Conservation (phyloP, 2,329 filamentous ascomycete species). For the Cercospora sp. region DNA sequence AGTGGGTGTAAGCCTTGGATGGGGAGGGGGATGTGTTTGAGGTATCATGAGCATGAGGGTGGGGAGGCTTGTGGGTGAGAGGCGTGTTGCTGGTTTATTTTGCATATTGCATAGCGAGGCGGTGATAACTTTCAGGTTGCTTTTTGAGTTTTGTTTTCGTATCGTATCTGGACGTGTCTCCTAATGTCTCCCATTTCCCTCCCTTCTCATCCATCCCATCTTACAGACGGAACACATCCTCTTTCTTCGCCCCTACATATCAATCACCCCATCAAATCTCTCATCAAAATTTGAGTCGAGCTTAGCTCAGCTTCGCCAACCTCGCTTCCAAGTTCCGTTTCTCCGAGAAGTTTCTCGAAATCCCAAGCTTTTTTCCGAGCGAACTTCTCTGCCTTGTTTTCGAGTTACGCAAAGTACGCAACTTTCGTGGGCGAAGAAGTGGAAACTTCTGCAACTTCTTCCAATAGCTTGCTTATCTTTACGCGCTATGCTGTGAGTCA, state of each 20-base stretch:
- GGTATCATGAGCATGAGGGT: constrained; percentile 42
- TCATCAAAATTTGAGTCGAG: background rate
- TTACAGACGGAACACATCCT: background rate
- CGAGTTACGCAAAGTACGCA: background rate
- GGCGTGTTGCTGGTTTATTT: background rate
- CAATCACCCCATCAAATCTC: background rate
- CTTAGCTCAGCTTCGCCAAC: background rate
- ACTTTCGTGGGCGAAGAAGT: background rate
- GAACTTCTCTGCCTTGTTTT: background rate
- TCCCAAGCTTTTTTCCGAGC: background rate
- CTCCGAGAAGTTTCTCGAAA: background rate
- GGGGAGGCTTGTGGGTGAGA: constrained; percentile 33
- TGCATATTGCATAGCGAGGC: background rate
- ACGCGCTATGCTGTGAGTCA: background rate
- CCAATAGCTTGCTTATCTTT: background rate
- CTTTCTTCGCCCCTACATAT: background rate
- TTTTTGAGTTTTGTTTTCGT: background rate
- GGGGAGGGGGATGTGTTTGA: constrained; percentile 37
- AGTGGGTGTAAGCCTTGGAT: constrained; percentile 44
- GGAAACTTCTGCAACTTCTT: background rate
- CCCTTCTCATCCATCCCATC: too few species aligned
- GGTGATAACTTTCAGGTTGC: too few species aligned
- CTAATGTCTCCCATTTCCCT: background rate
- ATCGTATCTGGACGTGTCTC: background rate
- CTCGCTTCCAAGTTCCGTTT: background rate